Base-by-base conservation (phyloP, 768 basidiomycete genomes). In the Phylloporus rhodoxanthus region DNA sequence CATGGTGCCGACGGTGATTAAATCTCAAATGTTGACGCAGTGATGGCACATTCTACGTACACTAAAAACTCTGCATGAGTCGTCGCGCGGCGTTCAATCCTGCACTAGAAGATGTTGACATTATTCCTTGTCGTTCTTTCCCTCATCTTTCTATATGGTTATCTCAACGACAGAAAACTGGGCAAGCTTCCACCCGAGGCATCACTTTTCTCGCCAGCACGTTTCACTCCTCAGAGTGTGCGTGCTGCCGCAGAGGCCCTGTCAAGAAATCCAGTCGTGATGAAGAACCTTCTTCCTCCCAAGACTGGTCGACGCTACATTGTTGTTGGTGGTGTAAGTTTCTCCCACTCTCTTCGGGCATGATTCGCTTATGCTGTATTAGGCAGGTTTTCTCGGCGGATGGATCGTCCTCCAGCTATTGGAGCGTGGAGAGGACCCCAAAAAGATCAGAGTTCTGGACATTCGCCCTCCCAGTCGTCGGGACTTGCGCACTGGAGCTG, bases 351-450 rank as follows among this genome's bases (percentile, higher is more conserved):
- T 26, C 45, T 34, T 39, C 8, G 10, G 13, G 3, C 23, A 28
- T 32, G 5, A 25, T n/a, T 17, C 20, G 9, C 45, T 44, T 21
- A 55, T 32, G 30, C 1, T 44, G 10, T 25, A 21, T 41, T 29
- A 87, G 86, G 79, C 80, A 4, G 87, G 87, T 1, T 87, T 88
- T 51, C 65, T 88, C 3, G 87, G 87, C 11, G 84, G 85, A 7
- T 90, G 87, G 87, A 81, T 90, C 32, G 81, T 84, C 4, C 70
- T 79, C 0, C 79, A 85, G 38, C 70, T 90, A 2, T 51, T 89
- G 4, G 72, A 80, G 45, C 79, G 87, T 2, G 87, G 87, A 1
- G 87, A 90, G 64, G 75, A 85, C 52, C 80, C 83, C 0, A 71
- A 68, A 33, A 71, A 68, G 13, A 87, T 89, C 14, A 74, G 87